Percentiles rank a stretch among this genome's conserved stretches.
Evolutionary conservation across 371 early-diverging fungal species (phyloP).

Genomic region (Racocetra persica): DNA sequence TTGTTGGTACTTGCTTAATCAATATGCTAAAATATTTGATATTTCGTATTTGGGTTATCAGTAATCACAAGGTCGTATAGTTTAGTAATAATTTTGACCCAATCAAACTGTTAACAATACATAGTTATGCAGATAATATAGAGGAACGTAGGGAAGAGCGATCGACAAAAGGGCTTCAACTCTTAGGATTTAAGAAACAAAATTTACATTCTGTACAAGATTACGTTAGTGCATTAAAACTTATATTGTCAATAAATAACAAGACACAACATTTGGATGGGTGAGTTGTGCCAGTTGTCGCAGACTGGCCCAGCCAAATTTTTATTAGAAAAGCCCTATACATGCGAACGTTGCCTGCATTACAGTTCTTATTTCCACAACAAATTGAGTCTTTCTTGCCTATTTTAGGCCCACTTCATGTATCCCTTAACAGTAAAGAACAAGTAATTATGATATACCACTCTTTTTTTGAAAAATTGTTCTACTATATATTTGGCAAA

Average conservation of each 20-base stretch:
- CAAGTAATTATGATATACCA: not conserved
- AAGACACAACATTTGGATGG: not conserved
- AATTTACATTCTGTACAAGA: constrained; percentile 16
- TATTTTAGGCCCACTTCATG: not conserved
- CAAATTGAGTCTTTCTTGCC: not conserved
- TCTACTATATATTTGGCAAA: not conserved
- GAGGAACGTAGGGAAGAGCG: not conserved
- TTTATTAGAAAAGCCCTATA: not conserved
- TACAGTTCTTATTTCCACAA: not conserved
- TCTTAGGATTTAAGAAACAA: not conserved
- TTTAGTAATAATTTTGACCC: not conserved
- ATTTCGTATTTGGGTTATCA: not conserved
- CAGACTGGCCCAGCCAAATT: not conserved
- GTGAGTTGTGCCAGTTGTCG: constrained; percentile 5
- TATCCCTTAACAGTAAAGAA: not conserved
- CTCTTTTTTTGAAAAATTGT: constrained; percentile 14
- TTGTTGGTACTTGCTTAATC: constrained; percentile 11
- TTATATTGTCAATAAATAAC: not conserved
- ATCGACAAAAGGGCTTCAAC: not conserved
- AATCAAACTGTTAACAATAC: constrained; percentile 10
- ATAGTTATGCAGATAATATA: constrained; percentile 15
- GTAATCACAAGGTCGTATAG: not conserved
- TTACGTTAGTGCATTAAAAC: not conserved
- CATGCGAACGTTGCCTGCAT: not conserved
- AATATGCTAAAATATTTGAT: constrained; percentile 12